Percentiles rank a stretch among this genome's conserved stretches.
Evolutionary conservation across 2,329 filamentous ascomycete genomes (phyloP).

Genomic region (Akanthomyces uredinophilus): DNA sequence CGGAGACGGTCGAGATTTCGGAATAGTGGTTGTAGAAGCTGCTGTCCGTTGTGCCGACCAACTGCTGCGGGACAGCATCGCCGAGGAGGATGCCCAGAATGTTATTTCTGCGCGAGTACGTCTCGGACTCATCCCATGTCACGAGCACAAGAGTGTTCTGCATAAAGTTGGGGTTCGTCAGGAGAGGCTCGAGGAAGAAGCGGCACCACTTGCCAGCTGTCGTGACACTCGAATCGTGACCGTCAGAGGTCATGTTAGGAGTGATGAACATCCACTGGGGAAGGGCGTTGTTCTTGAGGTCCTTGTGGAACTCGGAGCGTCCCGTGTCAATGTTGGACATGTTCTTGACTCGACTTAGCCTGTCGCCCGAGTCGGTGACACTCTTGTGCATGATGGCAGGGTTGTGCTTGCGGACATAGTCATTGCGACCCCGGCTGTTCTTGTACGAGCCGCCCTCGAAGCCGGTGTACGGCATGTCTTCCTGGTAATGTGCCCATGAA

Average conservation of each 20-base stretch:
- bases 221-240: slow-evolving; percentile 69
- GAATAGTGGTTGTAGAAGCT: slow-evolving; percentile 72
- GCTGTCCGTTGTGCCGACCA: slow-evolving; percentile 62
- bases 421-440: slow-evolving; percentile 62
- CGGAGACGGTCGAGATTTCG: slow-evolving; percentile 57
- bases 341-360: slow-evolving; percentile 69
- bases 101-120: slow-evolving; percentile 60
- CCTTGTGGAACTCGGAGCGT: slow-evolving; percentile 55
- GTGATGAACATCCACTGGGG: slow-evolving; percentile 71
- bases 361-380: slow-evolving; percentile 52
- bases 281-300: slow-evolving; percentile 57
- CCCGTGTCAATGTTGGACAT: slow-evolving; percentile 42
- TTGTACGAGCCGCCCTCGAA: slow-evolving; percentile 60
- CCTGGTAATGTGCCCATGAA: slow-evolving; percentile 69
- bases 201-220: slow-evolving; percentile 64
- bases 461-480: slow-evolving; percentile 70
- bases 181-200: slow-evolving; percentile 63
- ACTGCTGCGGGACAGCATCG: slow-evolving; percentile 58
- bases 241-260: slow-evolving; percentile 71
- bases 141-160: slow-evolving; percentile 69
- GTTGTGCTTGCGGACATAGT: slow-evolving; percentile 83
- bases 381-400: slow-evolving; percentile 60
- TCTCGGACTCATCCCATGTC: slow-evolving; percentile 75
- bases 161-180: slow-evolving; percentile 67
- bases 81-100: slow-evolving; percentile 69